Conservation (phyloP, 345 rosid species). For the Camelina neglecta region DNA sequence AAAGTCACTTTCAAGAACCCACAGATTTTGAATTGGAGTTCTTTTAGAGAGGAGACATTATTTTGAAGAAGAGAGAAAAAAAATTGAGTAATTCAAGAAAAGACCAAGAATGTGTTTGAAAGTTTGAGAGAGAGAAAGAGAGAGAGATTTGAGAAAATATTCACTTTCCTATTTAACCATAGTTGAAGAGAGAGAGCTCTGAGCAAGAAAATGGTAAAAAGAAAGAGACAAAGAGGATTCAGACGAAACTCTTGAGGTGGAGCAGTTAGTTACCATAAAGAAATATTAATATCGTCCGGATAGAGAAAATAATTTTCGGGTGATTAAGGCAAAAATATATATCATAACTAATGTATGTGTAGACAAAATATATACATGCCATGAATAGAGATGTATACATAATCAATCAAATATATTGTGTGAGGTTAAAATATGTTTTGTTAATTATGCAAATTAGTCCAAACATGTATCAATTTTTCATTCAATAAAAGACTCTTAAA, state of each 20-base stretch:
- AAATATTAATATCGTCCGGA: slow-evolving; percentile 1
- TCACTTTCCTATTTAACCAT: slow-evolving; percentile 30
- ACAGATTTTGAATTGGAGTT: slow-evolving; percentile 13
- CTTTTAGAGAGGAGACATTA: not conserved
- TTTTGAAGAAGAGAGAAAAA: slow-evolving; percentile 4
- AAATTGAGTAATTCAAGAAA: slow-evolving; percentile 16
- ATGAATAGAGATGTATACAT: not conserved
- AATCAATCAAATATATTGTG: not conserved
- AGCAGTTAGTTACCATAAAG: slow-evolving; percentile 44
- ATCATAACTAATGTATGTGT: not conserved
- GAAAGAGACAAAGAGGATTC: slow-evolving; percentile 38
- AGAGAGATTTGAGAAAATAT: slow-evolving; percentile 20
- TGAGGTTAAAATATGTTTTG: not conserved
- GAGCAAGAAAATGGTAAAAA: slow-evolving; percentile 36
- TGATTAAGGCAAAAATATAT: slow-evolving; percentile 21
- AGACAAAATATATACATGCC: not conserved
- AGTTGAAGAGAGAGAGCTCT: slow-evolving; percentile 39
- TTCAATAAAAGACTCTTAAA: not conserved
- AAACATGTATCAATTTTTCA: not conserved
- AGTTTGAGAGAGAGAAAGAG: slow-evolving; percentile 17
- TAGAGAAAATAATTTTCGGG: not conserved
- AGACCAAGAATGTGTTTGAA: slow-evolving; percentile 35
- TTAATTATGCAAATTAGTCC: slow-evolving; percentile 13
- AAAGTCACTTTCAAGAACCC: slow-evolving; percentile 16
- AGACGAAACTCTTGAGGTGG: slow-evolving; percentile 38